Evolutionary conservation across 1,139 yeast species (phyloP).

Genomic region (Cylindricascospora bacillispora): DNA sequence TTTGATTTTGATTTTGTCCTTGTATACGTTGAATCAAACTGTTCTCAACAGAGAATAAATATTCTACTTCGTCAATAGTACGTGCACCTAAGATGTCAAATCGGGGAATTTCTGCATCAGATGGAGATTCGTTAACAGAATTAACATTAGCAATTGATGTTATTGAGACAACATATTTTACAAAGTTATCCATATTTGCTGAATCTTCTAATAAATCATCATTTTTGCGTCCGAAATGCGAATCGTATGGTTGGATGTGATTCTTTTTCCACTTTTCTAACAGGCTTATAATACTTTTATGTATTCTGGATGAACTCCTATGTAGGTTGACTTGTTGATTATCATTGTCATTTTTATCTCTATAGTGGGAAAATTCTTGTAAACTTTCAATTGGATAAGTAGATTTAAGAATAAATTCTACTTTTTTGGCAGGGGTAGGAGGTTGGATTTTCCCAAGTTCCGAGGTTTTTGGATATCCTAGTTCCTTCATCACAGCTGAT

Average conservation of each 20-base stretch:
- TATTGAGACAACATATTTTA: slow-evolving; percentile 30
- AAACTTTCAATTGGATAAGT: slow-evolving; percentile 12
- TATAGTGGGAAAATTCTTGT: slow-evolving; percentile 1
- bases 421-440: slow-evolving; percentile 55
- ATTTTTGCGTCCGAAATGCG: no score
- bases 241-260: slow-evolving; percentile 7
- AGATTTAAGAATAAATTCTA: slow-evolving; percentile 32
- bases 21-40: slow-evolving; percentile 19
- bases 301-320: slow-evolving; percentile 2
- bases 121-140: slow-evolving; percentile 7
- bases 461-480: slow-evolving; percentile 29
- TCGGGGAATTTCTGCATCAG: slow-evolving; percentile 20
- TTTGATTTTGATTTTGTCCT: neutral
- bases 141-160: slow-evolving; percentile 25
- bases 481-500: slow-evolving; percentile 24
- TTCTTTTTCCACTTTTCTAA: slow-evolving; percentile 23
- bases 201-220: no score
- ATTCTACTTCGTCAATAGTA: slow-evolving; percentile 58
- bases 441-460: slow-evolving; percentile 39
- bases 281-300: slow-evolving; percentile 18
- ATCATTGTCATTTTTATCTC: slow-evolving; percentile 1
- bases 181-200: slow-evolving; percentile 26
- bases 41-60: slow-evolving; percentile 27
- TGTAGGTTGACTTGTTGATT: neutral
- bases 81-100: slow-evolving; percentile 70